Evolutionary conservation across 2,329 filamentous ascomycete genomes (phyloP).

Genomic region (Monilinia fructicola): DNA sequence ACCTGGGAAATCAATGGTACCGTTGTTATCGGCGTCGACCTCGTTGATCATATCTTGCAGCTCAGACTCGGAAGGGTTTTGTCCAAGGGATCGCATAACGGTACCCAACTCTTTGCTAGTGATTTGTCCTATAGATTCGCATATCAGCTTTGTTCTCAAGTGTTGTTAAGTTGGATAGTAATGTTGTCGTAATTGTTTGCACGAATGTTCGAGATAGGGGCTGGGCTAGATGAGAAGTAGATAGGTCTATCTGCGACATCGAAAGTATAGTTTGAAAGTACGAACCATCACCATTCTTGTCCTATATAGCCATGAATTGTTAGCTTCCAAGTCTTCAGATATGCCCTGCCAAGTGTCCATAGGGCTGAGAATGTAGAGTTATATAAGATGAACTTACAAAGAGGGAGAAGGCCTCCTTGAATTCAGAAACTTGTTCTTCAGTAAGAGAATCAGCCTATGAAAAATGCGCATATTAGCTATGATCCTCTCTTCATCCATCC

Average conservation of each 20-base stretch:
- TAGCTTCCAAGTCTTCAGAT: slow-evolving; percentile 33
- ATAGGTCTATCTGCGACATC: neutral
- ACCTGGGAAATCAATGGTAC: slow-evolving; percentile 90
- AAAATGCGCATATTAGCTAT: slow-evolving; percentile 26
- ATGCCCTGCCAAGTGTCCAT: slow-evolving; percentile 25
- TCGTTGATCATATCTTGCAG: slow-evolving; percentile 94
- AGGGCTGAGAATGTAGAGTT: slow-evolving; percentile 27
- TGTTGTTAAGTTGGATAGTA: neutral
- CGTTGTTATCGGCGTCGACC: slow-evolving; percentile 89
- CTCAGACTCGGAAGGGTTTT: slow-evolving; percentile 88
- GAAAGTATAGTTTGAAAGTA: slow-evolving; percentile 38
- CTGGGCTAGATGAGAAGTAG: neutral
- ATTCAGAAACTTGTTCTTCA: slow-evolving; percentile 99
- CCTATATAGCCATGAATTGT: slow-evolving; percentile 50
- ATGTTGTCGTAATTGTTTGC: neutral
- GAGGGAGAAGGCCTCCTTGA: slow-evolving; percentile 99
- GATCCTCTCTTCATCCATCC: neutral
- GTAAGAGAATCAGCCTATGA: slow-evolving; percentile 94
- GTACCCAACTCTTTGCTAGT: slow-evolving; percentile 88
- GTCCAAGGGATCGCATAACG: slow-evolving; percentile 85
- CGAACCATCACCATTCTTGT: slow-evolving; percentile 90
- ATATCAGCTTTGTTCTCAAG: slow-evolving; percentile 6
- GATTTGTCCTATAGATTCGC: slow-evolving; percentile 67
- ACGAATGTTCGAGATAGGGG: slow-evolving; percentile 9
- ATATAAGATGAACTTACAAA: slow-evolving; percentile 72